Evolutionary conservation across 441 rosid species (phyloP).

Genomic region (Croton laevigatus): DNA sequence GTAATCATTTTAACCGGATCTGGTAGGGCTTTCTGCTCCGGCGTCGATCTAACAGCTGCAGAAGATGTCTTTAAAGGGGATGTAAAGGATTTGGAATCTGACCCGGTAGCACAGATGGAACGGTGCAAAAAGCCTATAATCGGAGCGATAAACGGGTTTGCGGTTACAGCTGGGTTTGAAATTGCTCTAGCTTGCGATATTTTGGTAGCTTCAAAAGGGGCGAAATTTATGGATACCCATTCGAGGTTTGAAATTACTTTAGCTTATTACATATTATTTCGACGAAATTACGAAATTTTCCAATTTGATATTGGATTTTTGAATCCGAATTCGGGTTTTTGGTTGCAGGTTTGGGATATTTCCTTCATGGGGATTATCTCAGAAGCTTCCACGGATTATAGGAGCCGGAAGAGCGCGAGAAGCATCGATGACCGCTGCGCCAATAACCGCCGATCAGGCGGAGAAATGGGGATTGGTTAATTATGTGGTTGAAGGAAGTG

Average conservation of each 20-base stretch:
- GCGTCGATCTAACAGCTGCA: constrained; percentile 77
- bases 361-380: constrained; percentile 95
- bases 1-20: constrained; percentile 64
- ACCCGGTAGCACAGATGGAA: constrained; percentile 76
- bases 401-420: constrained; percentile 85
- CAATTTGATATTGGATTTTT: not conserved
- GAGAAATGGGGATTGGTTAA: constrained; percentile 83
- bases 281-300: not conserved
- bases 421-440: constrained; percentile 60
- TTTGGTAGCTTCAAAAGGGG: constrained; percentile 63
- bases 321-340: not conserved
- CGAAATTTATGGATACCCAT: constrained; percentile 83
- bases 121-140: constrained; percentile 69
- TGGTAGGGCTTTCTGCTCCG: constrained; percentile 84
- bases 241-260: constrained; percentile 42
- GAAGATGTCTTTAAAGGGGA: constrained; percentile 87
- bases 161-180: constrained; percentile 91
- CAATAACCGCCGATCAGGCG: constrained; percentile 76
- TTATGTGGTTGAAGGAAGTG: constrained; percentile 67
- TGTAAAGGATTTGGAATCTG: constrained; percentile 63
- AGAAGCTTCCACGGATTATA: constrained; percentile 73
- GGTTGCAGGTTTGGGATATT: constrained; percentile 67
- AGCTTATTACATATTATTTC: too few species aligned
- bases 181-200: constrained; percentile 84
- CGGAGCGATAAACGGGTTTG: constrained; percentile 80